Conservation (phyloP, 768 basidiomycete species). For the Leccinum sublutescens region DNA sequence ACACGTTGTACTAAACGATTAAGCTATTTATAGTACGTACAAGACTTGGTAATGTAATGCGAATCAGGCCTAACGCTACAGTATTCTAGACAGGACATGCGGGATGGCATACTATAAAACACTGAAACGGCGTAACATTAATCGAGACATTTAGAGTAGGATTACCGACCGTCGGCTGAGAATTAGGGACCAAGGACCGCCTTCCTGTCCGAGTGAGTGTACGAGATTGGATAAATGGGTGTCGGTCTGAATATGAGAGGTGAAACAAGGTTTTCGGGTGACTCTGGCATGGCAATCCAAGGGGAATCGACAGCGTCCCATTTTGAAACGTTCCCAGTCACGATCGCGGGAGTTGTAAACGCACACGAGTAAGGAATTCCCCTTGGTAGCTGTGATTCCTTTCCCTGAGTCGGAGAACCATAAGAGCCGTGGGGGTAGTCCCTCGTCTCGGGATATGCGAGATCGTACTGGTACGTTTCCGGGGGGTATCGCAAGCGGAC, state of each 20-base stretch:
- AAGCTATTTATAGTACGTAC: not conserved
- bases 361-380: conserved; percentile 7
- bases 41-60: not conserved
- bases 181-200: not conserved
- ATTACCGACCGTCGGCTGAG: not conserved
- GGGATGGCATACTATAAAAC: conserved; percentile 9
- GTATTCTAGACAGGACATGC: conserved; percentile 8
- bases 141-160: not conserved
- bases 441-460: conserved; percentile 6
- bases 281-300: conserved; percentile 1
- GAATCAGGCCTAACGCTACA: not conserved
- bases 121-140: conserved; percentile 1
- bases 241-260: conserved; percentile 29
- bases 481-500: conserved; percentile 8
- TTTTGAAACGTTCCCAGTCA: conserved; percentile 6
- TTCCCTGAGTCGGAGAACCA: conserved; percentile 8
- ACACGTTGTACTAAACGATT: conserved; percentile 5
- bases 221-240: conserved; percentile 29
- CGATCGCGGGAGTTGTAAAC: conserved; percentile 3
- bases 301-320: not conserved
- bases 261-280: conserved; percentile 11
- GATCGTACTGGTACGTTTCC: conserved; percentile 5
- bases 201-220: conserved; percentile 11
- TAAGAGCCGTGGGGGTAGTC: conserved; percentile 4
- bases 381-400: conserved; percentile 13